Base-by-base conservation (phyloP, 371 early-diverging fungal species). In the Scutellospora calospora region DNA sequence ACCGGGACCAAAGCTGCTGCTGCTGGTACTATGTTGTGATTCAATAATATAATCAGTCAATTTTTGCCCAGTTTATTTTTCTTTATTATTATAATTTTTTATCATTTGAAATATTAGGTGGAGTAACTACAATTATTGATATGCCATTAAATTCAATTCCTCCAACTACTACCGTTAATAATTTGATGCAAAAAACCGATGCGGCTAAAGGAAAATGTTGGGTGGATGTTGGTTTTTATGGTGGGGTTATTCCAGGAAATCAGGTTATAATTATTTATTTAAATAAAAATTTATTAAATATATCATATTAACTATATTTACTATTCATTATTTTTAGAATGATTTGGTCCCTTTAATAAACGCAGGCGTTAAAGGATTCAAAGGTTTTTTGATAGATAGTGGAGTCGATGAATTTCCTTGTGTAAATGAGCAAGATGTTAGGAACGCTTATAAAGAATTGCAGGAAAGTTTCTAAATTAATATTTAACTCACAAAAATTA, bases 61-160 rank as follows among this genome's bases (percentile, higher is more conserved):
- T 22, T 57, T 45, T 27, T 63, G 27, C 22, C 18, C 16, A 27
- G 27, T 35, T 66, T 27, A 29, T 18, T 35, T 27, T 29, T 5
- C 33, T 18, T 18, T 20, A 33, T 41, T 79, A 65, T 16, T 27
- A 27, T 9, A 12, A 38, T 59, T 27, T 29, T 73, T 57, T 22
- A 71, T 25, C 29, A 68, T 57, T 59, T 51, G 20, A 3, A 25
- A 45, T 54, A 18, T 57, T 5, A 87, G 93, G 95, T 63, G 95
- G 95, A 81, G 91, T 93, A 49, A 92, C 93, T 0, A 94, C 94
- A 0, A 89, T 95, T 33, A 88, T 95, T 65, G 95, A 95, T 82
- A 95, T 95, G 95, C 95, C 95, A n/a, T 87, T 95, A 79, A 95
- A 95, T 86, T 93, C 94, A 38, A 95, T 95, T 80, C 95, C 95